Evolutionary conservation across 108 stramenopile genomes (phyloP), one percentile per base, ranked within the genome.

Genomic region (Skeletonema costatum): DNA sequence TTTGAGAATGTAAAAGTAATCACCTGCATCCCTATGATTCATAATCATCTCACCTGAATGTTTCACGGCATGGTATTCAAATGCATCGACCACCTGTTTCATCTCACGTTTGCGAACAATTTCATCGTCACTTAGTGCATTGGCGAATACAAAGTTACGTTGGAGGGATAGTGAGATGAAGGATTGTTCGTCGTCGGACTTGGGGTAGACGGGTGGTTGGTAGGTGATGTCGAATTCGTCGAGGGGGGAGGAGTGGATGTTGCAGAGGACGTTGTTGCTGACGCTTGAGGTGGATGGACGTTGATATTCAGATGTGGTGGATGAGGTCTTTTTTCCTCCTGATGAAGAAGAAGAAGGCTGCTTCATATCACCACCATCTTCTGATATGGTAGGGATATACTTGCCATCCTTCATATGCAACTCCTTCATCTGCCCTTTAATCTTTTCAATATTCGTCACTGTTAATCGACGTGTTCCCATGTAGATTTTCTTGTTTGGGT

Each of bases 1-100:
- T 36, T 71, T 71, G 11, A 91, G 46, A 30, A 98, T 86, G 87
- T 95, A 98, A 72, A 98, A 96, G 74, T 88, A 89, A 63, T 98
- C 96, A 16, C 97, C 98, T 0, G 79, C 64, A 25, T 95, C 93
- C 31, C 93, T 93, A 78, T 98, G 87, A 44, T 83, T 76, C 79
- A 99, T 85, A 63, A 99, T 97, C 5, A 77, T 62, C 12, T 84
- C 82, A 2, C 90, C 96, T 5, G 71, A 32, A 35, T 75, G 14
- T 14, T 16, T 51, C 5, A 78, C 76, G 0, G 17, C 25, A 41
- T 73, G 29, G 2, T 19, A 39, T 39, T 82, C 81, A 32, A 82
- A 77, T 32, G 76, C 71, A 35, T 82, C 76, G 0, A 82, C 76
- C 2, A 82, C 74, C 51, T 64, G 60, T 32, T 70, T 75, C 62